These are phyloP conservation scores for Cutaneotrichosporon cutaneum DNA, from an alignment of 1,284 basidiomycete species.

Conservation along the genomic window DNA sequence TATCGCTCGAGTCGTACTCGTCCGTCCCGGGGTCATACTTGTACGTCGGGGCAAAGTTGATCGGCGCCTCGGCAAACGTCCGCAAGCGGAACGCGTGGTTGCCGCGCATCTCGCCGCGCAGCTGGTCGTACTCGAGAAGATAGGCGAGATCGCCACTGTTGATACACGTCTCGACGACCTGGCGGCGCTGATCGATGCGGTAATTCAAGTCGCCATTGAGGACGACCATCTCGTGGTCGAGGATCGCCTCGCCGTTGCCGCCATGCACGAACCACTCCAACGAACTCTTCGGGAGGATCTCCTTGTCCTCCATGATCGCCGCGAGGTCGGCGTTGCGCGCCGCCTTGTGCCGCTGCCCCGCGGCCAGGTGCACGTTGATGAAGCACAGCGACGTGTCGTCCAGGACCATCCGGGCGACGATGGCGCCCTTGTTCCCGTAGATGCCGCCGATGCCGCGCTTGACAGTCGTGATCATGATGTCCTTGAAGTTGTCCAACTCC, in stretches of 20 bases:
- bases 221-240: slow-evolving; percentile 92
- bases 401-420: slow-evolving; percentile 82
- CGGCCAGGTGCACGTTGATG: slow-evolving; percentile 94
- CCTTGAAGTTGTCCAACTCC: slow-evolving; percentile 59
- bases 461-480: slow-evolving; percentile 72
- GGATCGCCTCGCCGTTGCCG: slow-evolving; percentile 87
- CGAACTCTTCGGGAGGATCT: slow-evolving; percentile 63
- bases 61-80: slow-evolving; percentile 75
- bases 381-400: slow-evolving; percentile 91
- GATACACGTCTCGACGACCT: slow-evolving; percentile 70
- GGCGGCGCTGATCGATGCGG: slow-evolving; percentile 85
- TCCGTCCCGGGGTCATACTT: slow-evolving; percentile 82
- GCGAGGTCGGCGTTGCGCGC: slow-evolving; percentile 82
- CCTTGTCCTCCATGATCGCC: slow-evolving; percentile 77
- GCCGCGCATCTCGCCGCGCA: slow-evolving; percentile 78
- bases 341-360: slow-evolving; percentile 79
- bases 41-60: slow-evolving; percentile 87
- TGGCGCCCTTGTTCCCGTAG: slow-evolving; percentile 97
- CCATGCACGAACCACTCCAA: slow-evolving; percentile 76
- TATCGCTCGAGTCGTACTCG: slow-evolving; percentile 84
- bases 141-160: slow-evolving; percentile 63
- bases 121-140: slow-evolving; percentile 79
- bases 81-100: slow-evolving; percentile 85
- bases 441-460: slow-evolving; percentile 86
- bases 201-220: slow-evolving; percentile 70